Evolutionary conservation across 306 rosid species (phyloP).

Genomic region (Sindora glabra): DNA sequence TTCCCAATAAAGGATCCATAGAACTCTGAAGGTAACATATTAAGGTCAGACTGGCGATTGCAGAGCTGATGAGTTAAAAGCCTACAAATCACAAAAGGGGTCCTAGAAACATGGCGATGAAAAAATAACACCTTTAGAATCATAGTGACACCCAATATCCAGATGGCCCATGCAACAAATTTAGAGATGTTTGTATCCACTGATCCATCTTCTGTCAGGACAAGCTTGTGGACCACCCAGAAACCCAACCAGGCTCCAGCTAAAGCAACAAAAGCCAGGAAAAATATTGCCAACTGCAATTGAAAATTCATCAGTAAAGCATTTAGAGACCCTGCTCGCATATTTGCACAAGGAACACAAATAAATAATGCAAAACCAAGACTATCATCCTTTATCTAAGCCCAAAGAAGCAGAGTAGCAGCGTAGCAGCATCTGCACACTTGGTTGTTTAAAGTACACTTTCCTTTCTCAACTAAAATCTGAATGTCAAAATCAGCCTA

Average conservation of each 20-base stretch:
- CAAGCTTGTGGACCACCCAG: constrained; percentile 74
- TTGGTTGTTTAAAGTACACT: no score
- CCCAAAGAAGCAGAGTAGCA: constrained; percentile 1
- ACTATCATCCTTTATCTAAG: neutral
- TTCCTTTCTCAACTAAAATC: no score
- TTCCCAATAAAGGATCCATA: constrained; percentile 62
- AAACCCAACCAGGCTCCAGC: constrained; percentile 95
- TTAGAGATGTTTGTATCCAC: constrained; percentile 62
- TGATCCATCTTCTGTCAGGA: constrained; percentile 78
- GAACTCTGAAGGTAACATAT: constrained; percentile 61
- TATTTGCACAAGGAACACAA: constrained; percentile 1
- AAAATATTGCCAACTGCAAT: constrained; percentile 76
- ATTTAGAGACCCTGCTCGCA: constrained; percentile 8
- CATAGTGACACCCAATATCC: constrained; percentile 50
- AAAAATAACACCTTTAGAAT: constrained; percentile 59
- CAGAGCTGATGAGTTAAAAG: constrained; percentile 2
- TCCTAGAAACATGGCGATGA: neutral
- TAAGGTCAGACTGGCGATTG: constrained; percentile 11
- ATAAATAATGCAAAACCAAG: neutral
- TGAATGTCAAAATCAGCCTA: no score
- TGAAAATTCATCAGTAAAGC: constrained; percentile 20
- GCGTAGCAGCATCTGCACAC: neutral
- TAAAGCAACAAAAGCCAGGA: constrained; percentile 65
- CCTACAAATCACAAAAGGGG: constrained; percentile 7
- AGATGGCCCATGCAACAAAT: constrained; percentile 79